These are phyloP conservation scores for Metschnikowia gelsemii DNA, from an alignment of 805 yeast species.

Conservation along the genomic window DNA sequence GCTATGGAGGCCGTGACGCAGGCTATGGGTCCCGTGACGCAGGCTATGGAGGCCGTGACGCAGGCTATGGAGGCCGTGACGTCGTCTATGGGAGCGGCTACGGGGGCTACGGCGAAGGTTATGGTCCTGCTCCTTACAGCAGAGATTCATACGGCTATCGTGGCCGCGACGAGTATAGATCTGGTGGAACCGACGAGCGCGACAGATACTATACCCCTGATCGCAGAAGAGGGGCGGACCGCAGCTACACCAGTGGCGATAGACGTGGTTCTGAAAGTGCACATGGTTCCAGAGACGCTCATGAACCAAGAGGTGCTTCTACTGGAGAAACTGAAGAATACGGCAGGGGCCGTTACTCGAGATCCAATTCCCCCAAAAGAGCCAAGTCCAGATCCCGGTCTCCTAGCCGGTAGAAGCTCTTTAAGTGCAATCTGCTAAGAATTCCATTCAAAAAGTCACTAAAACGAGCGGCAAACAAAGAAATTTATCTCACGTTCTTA, in stretches of 20 bases:
- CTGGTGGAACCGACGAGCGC: slow-evolving; percentile 19
- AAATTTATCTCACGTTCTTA: too few species aligned
- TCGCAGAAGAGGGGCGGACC: slow-evolving; percentile 15
- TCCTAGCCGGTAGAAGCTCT: too few species aligned
- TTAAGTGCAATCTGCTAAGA: too few species aligned
- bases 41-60: slow-evolving; percentile 21
- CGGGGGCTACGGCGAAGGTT: slow-evolving; percentile 12
- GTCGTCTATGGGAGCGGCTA: slow-evolving; percentile 21
- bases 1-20: slow-evolving; percentile 23
- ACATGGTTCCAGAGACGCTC: slow-evolving; percentile 19
- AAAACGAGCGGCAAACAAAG: too few species aligned
- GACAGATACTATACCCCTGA: slow-evolving; percentile 20
- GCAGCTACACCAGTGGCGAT: slow-evolving; percentile 14
- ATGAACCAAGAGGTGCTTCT: slow-evolving; percentile 5
- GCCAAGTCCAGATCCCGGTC: slow-evolving; percentile 42
- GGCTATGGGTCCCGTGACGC: slow-evolving; percentile 17
- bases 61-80: slow-evolving; percentile 22
- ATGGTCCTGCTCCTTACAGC: slow-evolving; percentile 12
- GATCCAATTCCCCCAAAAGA: slow-evolving; percentile 36
- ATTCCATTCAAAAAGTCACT: neutral
- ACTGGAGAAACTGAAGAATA: slow-evolving; percentile 17
- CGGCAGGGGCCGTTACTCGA: slow-evolving; percentile 28
- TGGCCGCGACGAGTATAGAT: slow-evolving; percentile 23
- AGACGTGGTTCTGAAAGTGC: slow-evolving; percentile 16
- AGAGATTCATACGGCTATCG: slow-evolving; percentile 20